Evolutionary conservation across 2,329 filamentous ascomycete species (phyloP), one percentile per base, ranked within the genome.

Genomic region (Colletotrichum coccodes): DNA sequence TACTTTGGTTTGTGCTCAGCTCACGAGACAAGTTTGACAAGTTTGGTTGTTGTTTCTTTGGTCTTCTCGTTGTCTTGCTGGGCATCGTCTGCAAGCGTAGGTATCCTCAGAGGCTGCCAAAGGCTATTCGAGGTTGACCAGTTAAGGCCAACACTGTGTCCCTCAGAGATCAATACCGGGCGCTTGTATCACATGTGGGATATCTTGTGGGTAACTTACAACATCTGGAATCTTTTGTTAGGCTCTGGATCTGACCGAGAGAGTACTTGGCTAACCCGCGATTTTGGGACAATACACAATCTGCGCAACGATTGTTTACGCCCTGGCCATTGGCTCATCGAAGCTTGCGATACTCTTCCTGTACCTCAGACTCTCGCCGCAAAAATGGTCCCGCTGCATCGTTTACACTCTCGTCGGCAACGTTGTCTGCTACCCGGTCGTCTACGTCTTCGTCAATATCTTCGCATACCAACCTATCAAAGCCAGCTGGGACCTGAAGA

Each of bases 391-490:
- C 70, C 3, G 49, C 74, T 72, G 72, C 18, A 64, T 71, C 30
- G 63, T 71, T 26, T 63, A 30, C 0, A 71, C 61, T 0, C 78
- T 82, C 58, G 75, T 77, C n/a, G 60, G 57, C 4, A 49, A 79
- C 12, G 81, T 79, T 61, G 60, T 73, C 38, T 46, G 76, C 40
- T 77, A 76, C 63, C 71, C 74, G n/a, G 71, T 81, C 52, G 71
- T 79, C 21, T 54, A 60, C 18, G 36, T 60, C 18, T n/a, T 60
- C 36, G 34, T 60, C 36, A 60, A 47, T 47, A 53, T 60, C 8
- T 60, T 57, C 32, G 49, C 47, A 26, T 65, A 60, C 28, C 44
- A n/a, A 4, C 60, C 60, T 1, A 40, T 64, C 11, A n/a, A 28
- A 6, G 56, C 62, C 6, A 46, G 42, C 23, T 66, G 62, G 44